Evolutionary conservation across 768 basidiomycete species (phyloP).

Genomic region (Trametes gibbosa): DNA sequence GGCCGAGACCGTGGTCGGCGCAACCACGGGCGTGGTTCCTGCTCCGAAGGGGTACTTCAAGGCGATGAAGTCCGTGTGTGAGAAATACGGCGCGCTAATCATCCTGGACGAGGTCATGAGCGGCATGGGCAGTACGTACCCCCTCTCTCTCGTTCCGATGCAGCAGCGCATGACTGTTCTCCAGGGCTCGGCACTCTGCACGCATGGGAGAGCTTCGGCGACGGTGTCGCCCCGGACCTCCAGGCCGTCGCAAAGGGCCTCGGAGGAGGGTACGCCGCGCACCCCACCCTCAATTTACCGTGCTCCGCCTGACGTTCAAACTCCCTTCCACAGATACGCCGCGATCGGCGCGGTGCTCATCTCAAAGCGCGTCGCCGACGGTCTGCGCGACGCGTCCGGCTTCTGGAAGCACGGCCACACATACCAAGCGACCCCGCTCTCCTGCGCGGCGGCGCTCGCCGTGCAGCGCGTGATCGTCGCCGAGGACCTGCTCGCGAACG

Average conservation of each 20-base stretch:
- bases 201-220: constrained; percentile 82
- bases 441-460: constrained; percentile 77
- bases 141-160: not conserved
- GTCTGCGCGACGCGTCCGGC: constrained; percentile 65
- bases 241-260: constrained; percentile 90
- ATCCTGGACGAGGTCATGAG: constrained; percentile 93
- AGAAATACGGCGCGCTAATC: constrained; percentile 69
- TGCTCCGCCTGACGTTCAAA: too few relatives aligned
- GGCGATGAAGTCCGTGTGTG: constrained; percentile 80
- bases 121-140: constrained; percentile 78
- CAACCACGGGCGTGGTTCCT: constrained; percentile 71
- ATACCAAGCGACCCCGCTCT: constrained; percentile 74
- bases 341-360: constrained; percentile 82
- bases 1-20: constrained; percentile 86
- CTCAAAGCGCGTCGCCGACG: constrained; percentile 66
- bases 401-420: constrained; percentile 85
- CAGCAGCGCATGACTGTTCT: not conserved
- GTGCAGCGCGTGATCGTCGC: constrained; percentile 71
- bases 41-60: constrained; percentile 84
- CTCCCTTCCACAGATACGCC: constrained; percentile 61
- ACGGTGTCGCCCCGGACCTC: constrained; percentile 75
- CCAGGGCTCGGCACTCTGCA: constrained; percentile 85
- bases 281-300: too few relatives aligned
- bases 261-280: constrained; percentile 68
- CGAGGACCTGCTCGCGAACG: constrained; percentile 70